phyloP scores from a whole-genome alignment of 352 stramenopile species.

The Globisporangium paroecandrum region DNA sequence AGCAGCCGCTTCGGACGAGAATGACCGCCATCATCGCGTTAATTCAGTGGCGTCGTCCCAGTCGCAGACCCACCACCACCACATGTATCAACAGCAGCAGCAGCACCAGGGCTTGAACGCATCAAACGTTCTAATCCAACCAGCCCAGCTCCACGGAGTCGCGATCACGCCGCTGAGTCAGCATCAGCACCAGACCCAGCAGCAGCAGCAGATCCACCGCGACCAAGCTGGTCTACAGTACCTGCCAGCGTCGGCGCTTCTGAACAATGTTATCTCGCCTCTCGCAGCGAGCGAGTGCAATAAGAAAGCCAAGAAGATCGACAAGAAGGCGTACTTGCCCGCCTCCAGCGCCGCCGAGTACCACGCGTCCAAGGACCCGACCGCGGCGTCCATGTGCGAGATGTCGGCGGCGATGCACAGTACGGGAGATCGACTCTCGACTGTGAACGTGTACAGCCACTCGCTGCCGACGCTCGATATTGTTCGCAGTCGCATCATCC shows the following conservation, averaged over 20 bases:
- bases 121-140: constrained; percentile 29
- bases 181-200: neutral
- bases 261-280: constrained; percentile 76
- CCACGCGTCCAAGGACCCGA: constrained; percentile 20
- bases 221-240: constrained; percentile 22
- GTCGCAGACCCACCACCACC: neutral
- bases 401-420: constrained; percentile 14
- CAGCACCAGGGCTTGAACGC: constrained; percentile 20
- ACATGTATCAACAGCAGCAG: constrained; percentile 12
- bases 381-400: constrained; percentile 17
- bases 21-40: neutral
- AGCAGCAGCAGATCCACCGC: constrained; percentile 5
- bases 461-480: constrained; percentile 57
- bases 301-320: constrained; percentile 72
- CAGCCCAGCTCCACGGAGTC: constrained; percentile 29
- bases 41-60: neutral
- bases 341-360: constrained; percentile 9
- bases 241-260: constrained; percentile 29
- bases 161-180: constrained; percentile 26
- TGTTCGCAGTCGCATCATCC: constrained; percentile 63
- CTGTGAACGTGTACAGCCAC: constrained; percentile 19
- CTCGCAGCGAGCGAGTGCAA: constrained; percentile 56
- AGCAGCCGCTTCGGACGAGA: neutral
- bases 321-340: constrained; percentile 41
- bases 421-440: neutral